phyloP scores from a whole-genome alignment of 441 rosid species.

The Adansonia madagascariensis region DNA sequence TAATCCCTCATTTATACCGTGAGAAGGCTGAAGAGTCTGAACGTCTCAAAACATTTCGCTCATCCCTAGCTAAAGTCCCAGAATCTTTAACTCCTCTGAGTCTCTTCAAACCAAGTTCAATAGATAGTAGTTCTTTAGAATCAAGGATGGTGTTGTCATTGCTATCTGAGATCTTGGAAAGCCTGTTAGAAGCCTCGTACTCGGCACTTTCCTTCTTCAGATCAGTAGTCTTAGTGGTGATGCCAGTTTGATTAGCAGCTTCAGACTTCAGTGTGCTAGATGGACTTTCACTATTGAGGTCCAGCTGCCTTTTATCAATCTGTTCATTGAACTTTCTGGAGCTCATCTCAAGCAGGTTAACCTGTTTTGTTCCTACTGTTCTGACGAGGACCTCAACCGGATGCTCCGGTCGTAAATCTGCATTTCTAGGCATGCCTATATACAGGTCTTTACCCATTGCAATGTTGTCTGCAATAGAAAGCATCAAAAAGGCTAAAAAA shows the following conservation, averaged over 20 bases:
- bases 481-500: neutral
- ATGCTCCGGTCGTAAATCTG: slow-evolving; percentile 36
- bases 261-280: slow-evolving; percentile 37
- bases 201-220: slow-evolving; percentile 32
- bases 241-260: slow-evolving; percentile 32
- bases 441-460: slow-evolving; percentile 48
- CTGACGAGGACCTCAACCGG: slow-evolving; percentile 35
- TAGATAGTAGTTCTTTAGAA: slow-evolving; percentile 38
- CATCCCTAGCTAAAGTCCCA: slow-evolving; percentile 37
- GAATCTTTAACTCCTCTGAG: slow-evolving; percentile 43
- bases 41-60: slow-evolving; percentile 58
- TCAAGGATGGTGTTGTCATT: slow-evolving; percentile 38
- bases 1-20: slow-evolving; percentile 40
- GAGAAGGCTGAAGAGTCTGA: slow-evolving; percentile 65
- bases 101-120: slow-evolving; percentile 52
- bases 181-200: slow-evolving; percentile 38
- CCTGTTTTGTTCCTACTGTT: slow-evolving; percentile 34
- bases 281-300: slow-evolving; percentile 40
- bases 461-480: slow-evolving; percentile 46
- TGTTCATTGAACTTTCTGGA: slow-evolving; percentile 30
- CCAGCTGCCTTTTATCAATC: slow-evolving; percentile 40
- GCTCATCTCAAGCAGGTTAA: slow-evolving; percentile 38
- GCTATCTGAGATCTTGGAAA: slow-evolving; percentile 40
- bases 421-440: slow-evolving; percentile 42
- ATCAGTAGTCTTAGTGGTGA: slow-evolving; percentile 27